Conservation (phyloP, 2,329 filamentous ascomycete genomes). For the Mycogone perniciosa region DNA sequence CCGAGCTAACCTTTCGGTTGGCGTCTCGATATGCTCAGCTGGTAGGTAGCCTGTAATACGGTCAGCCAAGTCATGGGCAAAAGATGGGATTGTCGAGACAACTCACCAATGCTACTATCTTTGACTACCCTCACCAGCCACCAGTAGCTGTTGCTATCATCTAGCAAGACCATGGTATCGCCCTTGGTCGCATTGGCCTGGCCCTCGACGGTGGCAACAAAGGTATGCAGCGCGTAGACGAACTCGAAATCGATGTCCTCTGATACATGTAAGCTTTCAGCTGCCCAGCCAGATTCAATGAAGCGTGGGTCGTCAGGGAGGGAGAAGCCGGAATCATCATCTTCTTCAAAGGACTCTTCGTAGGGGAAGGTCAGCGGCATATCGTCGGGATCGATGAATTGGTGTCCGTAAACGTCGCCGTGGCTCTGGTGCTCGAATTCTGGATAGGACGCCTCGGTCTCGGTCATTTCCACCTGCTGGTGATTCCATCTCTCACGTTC, state of each 20-base stretch:
- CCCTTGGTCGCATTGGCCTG: constrained; percentile 98
- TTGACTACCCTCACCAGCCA: constrained; percentile 97
- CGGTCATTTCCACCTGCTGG: not conserved
- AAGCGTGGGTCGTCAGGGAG: constrained; percentile 52
- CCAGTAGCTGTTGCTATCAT: constrained; percentile 99
- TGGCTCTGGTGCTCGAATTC: too few species aligned
- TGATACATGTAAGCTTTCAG: constrained; percentile 82
- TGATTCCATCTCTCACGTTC: not conserved
- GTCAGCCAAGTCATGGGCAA: constrained; percentile 11
- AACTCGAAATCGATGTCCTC: constrained; percentile 99
- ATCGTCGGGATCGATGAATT: constrained; percentile 21
- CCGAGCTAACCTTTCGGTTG: constrained; percentile 85
- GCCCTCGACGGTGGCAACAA: constrained; percentile 94
- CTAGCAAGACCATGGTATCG: constrained; percentile 95
- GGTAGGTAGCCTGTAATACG: constrained; percentile 71
- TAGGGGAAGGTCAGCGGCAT: constrained; percentile 39
- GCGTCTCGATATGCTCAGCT: constrained; percentile 96
- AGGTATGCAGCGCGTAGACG: constrained; percentile 96
- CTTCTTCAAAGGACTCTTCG: constrained; percentile 38
- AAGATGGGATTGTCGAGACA: not conserved
- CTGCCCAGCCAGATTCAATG: constrained; percentile 66
- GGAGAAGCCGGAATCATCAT: constrained; percentile 59
- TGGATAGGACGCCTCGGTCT: not conserved
- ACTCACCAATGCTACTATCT: constrained; percentile 80
- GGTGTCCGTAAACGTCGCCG: constrained; percentile 20